A percentile compares a stretch with the other conserved stretches of the same genome.
These are phyloP conservation scores for Parascedosporium putredinis DNA, from an alignment of 2,329 filamentous ascomycete genomes.

Conservation along the genomic window DNA sequence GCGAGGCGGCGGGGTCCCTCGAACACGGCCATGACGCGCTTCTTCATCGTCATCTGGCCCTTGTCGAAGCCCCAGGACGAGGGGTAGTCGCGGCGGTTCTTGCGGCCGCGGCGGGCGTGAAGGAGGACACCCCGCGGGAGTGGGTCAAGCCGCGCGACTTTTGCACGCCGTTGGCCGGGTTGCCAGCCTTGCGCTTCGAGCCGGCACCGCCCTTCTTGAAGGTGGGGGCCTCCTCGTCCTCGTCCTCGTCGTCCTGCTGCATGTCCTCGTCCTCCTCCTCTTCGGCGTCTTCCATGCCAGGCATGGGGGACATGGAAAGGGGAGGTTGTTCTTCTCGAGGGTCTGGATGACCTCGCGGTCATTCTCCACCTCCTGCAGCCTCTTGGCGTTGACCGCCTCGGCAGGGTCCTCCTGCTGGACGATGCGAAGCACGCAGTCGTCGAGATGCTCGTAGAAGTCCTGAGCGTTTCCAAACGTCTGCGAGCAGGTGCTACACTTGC, in stretches of 20 bases:
- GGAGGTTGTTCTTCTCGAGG: conserved; percentile 54
- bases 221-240: conserved; percentile 36
- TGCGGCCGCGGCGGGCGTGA: conserved; percentile 57
- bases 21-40: conserved; percentile 87
- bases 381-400: conserved; percentile 57
- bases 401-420: conserved; percentile 62
- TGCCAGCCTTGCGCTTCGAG: conserved; percentile 43
- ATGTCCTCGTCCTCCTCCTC: conserved; percentile 36
- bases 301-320: conserved; percentile 26
- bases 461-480: conserved; percentile 85
- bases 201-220: conserved; percentile 36
- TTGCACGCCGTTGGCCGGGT: conserved; percentile 46
- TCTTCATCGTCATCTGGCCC: conserved; percentile 96
- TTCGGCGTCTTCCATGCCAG: conserved; percentile 40
- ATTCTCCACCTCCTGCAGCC: conserved; percentile 55
- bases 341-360: conserved; percentile 53
- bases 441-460: conserved; percentile 97
- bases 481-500: conserved; percentile 92
- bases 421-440: conserved; percentile 61
- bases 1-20: conserved; percentile 78
- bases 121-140: conserved; percentile 60
- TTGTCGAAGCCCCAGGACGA: conserved; percentile 86
- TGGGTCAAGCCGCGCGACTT: conserved; percentile 67
- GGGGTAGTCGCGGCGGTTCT: conserved; percentile 89
- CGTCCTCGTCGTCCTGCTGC: conserved; percentile 45